phyloP scores from a whole-genome alignment of 1,284 basidiomycete species.

The Melanopsichium pennsylvanicum region DNA sequence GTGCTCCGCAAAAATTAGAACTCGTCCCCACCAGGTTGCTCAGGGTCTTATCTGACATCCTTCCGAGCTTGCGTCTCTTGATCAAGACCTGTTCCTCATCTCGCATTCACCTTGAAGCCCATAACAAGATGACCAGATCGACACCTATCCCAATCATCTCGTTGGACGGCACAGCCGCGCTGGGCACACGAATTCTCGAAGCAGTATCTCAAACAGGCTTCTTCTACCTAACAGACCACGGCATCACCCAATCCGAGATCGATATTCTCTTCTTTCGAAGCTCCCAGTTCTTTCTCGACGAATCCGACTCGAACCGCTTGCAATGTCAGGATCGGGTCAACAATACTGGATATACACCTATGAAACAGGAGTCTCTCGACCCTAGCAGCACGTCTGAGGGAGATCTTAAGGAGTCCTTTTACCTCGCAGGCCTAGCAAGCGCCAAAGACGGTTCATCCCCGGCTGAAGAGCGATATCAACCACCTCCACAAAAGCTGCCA shows the following conservation, averaged over 20 bases:
- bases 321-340: conserved; percentile 21
- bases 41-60: conserved; percentile 4
- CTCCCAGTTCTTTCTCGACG: conserved; percentile 35
- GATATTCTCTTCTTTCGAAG: conserved; percentile 37
- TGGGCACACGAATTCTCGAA: conserved; percentile 31
- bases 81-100: no score
- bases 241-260: conserved; percentile 36
- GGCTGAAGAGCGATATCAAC: conserved; percentile 4
- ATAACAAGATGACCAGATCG: conserved; percentile 8
- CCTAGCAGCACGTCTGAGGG: conserved; percentile 24
- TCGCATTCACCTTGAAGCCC: no score
- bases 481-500: conserved; percentile 41
- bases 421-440: conserved; percentile 34
- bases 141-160: conserved; percentile 46
- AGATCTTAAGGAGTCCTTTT: conserved; percentile 61
- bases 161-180: conserved; percentile 2
- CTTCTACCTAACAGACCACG: conserved; percentile 55
- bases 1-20: neutral
- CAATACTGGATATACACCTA: conserved; percentile 49
- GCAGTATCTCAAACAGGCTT: conserved; percentile 47
- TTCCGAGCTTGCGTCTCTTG: no score
- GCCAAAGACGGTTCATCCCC: conserved; percentile 1
- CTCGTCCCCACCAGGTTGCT: no score
- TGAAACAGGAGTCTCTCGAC: conserved; percentile 38
- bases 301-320: conserved; percentile 10